Conservation (phyloP, 176 grass and related monocot species). For the Ampelocalamus luodianensis region DNA sequence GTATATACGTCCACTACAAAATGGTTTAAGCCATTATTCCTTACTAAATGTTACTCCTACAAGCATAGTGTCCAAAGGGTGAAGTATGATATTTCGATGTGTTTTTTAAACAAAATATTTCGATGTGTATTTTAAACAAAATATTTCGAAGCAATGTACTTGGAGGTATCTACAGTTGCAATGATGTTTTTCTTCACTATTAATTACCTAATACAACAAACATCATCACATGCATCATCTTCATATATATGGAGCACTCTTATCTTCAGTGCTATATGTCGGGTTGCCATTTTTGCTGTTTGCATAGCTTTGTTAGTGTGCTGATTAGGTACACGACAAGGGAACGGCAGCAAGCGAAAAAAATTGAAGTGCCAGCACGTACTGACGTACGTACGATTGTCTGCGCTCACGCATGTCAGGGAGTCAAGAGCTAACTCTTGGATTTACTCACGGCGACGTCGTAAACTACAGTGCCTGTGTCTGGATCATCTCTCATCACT, state of each 20-base stretch:
- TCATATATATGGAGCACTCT: neutral
- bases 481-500: neutral
- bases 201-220: neutral
- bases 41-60: neutral
- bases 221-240: neutral
- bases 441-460: neutral
- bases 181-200: too few relatives aligned
- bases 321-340: slow-evolving; percentile 5
- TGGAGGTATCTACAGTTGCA: neutral
- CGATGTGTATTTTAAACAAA: neutral
- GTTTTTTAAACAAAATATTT: neutral
- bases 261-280: slow-evolving; percentile 5
- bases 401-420: neutral
- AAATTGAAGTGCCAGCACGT: neutral
- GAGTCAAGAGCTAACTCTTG: neutral
- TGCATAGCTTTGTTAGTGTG: neutral
- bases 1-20: neutral
- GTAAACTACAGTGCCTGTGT: neutral
- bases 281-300: neutral
- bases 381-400: neutral
- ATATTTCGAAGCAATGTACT: neutral
- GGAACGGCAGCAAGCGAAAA: neutral
- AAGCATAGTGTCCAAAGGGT: neutral
- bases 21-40: neutral
- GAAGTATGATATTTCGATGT: neutral